These are phyloP conservation scores for Eucalyptus victrix DNA, from an alignment of 345 rosid species.

Conservation along the genomic window DNA sequence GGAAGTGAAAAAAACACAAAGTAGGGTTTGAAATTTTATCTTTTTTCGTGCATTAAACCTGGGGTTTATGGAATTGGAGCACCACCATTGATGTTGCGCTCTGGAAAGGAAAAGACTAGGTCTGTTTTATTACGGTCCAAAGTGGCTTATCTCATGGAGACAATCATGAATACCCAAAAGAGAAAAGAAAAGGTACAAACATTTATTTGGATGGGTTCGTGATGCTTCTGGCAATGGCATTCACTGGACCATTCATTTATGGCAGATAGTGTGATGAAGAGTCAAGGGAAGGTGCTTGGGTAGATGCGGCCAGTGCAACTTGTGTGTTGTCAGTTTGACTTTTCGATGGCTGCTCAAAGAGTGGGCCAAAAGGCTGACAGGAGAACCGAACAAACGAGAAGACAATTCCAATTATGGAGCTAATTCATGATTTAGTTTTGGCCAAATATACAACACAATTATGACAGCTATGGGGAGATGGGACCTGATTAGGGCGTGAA, in stretches of 20 bases:
- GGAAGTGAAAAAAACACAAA: background rate
- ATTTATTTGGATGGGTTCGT: background rate
- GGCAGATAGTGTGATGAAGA: background rate
- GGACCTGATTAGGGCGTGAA: background rate
- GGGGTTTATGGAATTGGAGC: background rate
- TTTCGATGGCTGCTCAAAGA: background rate
- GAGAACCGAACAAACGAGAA: background rate
- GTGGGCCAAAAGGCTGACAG: background rate
- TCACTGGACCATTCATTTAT: background rate
- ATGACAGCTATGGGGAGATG: background rate
- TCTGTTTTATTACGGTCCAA: background rate
- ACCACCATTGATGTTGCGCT: background rate
- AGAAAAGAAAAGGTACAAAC: background rate
- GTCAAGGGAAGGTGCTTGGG: background rate
- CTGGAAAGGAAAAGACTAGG: background rate
- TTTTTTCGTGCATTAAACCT: background rate
- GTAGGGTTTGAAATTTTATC: background rate
- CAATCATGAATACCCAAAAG: background rate
- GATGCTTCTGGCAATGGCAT: background rate
- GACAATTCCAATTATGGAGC: background rate
- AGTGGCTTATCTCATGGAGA: background rate
- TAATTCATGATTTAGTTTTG: background rate
- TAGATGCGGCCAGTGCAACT: background rate
- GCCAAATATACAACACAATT: background rate
- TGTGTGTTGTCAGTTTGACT: background rate